A percentile compares a stretch with the other conserved stretches of the same genome.
Conservation (phyloP, 228 moss, liverwort and hornwort genomes). For the Sphagnum fallax region DNA sequence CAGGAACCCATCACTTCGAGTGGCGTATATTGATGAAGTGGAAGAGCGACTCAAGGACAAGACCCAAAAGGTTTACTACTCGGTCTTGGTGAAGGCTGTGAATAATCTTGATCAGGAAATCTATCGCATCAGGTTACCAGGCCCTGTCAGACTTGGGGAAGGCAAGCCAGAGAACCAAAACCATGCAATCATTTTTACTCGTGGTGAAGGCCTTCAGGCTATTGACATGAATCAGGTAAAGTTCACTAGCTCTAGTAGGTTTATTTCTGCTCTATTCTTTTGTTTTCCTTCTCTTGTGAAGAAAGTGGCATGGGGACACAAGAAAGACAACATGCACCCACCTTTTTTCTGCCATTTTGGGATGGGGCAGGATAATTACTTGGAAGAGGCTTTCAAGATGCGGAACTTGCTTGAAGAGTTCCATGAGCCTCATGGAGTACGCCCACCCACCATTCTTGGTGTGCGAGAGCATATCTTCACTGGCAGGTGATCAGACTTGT, state of each 20-base stretch:
- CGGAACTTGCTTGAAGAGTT: conserved; percentile 22
- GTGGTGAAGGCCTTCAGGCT: conserved; percentile 50
- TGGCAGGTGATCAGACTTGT: conserved; percentile 7
- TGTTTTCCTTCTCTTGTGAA: no score
- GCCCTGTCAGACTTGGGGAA: conserved; percentile 40
- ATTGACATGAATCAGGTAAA: conserved; percentile 60
- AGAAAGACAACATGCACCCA: no score
- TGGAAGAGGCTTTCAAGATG: conserved; percentile 24
- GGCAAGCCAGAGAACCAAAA: conserved; percentile 61
- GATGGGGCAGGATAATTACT: conserved; percentile 12
- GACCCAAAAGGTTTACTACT: conserved; percentile 39
- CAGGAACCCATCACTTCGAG: conserved; percentile 43
- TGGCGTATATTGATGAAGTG: conserved; percentile 50
- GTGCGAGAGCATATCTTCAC: conserved; percentile 19
- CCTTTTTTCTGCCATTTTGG: no score
- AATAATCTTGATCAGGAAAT: conserved; percentile 47
- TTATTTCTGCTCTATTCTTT: no score
- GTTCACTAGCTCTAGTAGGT: background rate
- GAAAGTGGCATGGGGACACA: no score
- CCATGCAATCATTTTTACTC: conserved; percentile 50
- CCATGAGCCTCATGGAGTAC: conserved; percentile 9
- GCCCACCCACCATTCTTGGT: conserved; percentile 11
- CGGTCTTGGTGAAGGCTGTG: conserved; percentile 40
- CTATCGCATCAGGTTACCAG: conserved; percentile 47
- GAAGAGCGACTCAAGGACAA: conserved; percentile 45